Evolutionary conservation across 1,284 basidiomycete genomes (phyloP), one percentile per base, ranked within the genome.

Genomic region (Moesziomyces globuligerus): DNA sequence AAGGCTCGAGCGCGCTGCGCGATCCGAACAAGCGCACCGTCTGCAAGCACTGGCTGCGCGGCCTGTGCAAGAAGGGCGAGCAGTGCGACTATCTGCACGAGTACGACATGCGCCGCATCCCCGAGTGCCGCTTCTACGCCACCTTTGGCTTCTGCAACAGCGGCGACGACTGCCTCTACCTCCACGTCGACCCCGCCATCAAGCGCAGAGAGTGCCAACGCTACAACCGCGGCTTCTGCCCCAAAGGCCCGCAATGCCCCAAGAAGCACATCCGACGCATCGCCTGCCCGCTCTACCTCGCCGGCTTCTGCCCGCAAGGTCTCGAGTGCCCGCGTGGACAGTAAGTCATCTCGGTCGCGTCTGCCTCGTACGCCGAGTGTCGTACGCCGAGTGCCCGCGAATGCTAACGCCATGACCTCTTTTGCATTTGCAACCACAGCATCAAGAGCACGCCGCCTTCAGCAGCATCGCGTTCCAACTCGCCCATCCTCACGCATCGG

Each of bases 41-140:
- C n/a, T 99, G 96, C 86, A 98, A 98, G 85, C 96, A 98, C 85
- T 99, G 95, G 92, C 88, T 99, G 29, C 88, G 96, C 64, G 96
- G 96, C 25, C 86, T 98, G 38, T 98, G 96, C 85, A 98, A 98
- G 85, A 98, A 98, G 84, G 95, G 94, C 56, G 92, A 96, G 81
- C 90, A 90, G 40, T 99, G 96, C 86, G 96, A 98, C 85, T 98
- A 98, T 84, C 87, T 98, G 81, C 96, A 99, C 84, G 96, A 98
- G 85, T 98, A 97, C 85, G 97, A 98, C 83, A 87, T 98, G 60
- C 86, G 95, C 72, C 90, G 93, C 57, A 98, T 98, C 93, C 96
- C 96, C n/a, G 93, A 97, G 83, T 98, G 96, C 83, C 93, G 94
- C 88, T 98, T 94, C 93, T 98, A 90, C 83, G 93, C 93, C 59